Evolutionary conservation across 768 basidiomycete species (phyloP).

Genomic region (Vararia minispora): DNA sequence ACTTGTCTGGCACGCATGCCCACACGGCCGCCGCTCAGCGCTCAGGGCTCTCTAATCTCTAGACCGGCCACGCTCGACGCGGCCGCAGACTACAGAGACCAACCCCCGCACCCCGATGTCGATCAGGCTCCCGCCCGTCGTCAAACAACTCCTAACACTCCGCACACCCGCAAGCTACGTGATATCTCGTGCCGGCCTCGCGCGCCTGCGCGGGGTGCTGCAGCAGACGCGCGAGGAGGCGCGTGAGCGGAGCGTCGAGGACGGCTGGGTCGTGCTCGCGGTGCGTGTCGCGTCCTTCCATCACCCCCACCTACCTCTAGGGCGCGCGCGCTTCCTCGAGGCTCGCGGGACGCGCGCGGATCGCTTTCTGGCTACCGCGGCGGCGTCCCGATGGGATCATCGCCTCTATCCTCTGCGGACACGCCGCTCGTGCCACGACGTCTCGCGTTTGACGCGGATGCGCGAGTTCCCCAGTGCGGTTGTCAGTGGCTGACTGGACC

Average conservation of each 20-base stretch:
- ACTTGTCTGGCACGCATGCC: no score
- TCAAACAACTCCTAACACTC: slow-evolving; percentile 65
- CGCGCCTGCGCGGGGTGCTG: slow-evolving; percentile 45
- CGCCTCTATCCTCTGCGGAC: no score
- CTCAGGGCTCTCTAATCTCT: no score
- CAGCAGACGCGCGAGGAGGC: slow-evolving; percentile 57
- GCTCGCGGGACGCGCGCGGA: no score
- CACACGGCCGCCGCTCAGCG: no score
- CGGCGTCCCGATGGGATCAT: no score
- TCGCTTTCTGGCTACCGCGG: no score
- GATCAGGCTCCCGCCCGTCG: slow-evolving; percentile 42
- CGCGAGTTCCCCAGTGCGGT: no score
- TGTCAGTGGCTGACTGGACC: neutral
- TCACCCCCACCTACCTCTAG: no score
- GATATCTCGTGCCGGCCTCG: slow-evolving; percentile 44
- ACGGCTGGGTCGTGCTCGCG: slow-evolving; percentile 73
- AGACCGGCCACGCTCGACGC: neutral
- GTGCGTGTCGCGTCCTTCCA: slow-evolving; percentile 28
- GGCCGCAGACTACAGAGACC: neutral
- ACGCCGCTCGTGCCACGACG: no score
- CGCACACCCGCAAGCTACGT: slow-evolving; percentile 56
- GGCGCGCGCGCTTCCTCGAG: no score
- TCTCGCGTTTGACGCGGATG: no score
- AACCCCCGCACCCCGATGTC: slow-evolving; percentile 19
- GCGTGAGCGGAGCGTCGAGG: slow-evolving; percentile 49